Evolutionary conservation across 2,329 filamentous ascomycete species (phyloP), one percentile per base, ranked within the genome.

Genomic region (Pseudogymnoascus sp.): DNA sequence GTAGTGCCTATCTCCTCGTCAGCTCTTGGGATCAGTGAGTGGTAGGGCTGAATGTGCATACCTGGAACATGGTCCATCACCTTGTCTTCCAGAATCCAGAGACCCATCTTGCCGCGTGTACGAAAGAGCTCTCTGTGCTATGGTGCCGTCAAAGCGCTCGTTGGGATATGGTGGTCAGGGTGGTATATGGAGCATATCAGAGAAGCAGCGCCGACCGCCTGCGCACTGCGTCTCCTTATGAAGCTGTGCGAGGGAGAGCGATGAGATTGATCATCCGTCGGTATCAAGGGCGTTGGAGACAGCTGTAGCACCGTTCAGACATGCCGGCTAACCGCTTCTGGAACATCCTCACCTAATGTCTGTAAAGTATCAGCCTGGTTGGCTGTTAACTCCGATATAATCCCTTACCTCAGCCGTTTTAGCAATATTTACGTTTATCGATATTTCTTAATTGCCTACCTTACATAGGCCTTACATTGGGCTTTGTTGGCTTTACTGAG

Each of bases 51-150:
- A 59, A 59, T 12, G 44, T 62, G 64, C 79, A 72, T 78, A 92
- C 90, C 90, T 64, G 91, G 91, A 64, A 93, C 90, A 74, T 90
- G 82, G 69, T 84, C 81, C 67, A 85, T 80, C 69, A 80, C 79
- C 70, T 72, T 79, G 71, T 89, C 84, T 69, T 92, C 85, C 63
- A 94, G 80, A 63, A 95, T 84, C 60, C 90, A 88, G 66, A 94
- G 80, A 48, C 86, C 85, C 87, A 89, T 89, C 61, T 65, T 75
- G 70, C 61, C 58, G 48, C 59, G 13, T 39, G 21, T 27, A 10
- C 9, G 17, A 5, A 59, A 4, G 10, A 21, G 35, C 58, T 17
- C 3, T 35, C 10, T 6, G n/a, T 15, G 7, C 35, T 5, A 12
- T 59, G 51, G 63, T 61, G 55, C 61, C 59, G 58, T 55, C 27